phyloP scores from a whole-genome alignment of 2,329 filamentous ascomycete genomes.

The Paecilomyces sp. region DNA sequence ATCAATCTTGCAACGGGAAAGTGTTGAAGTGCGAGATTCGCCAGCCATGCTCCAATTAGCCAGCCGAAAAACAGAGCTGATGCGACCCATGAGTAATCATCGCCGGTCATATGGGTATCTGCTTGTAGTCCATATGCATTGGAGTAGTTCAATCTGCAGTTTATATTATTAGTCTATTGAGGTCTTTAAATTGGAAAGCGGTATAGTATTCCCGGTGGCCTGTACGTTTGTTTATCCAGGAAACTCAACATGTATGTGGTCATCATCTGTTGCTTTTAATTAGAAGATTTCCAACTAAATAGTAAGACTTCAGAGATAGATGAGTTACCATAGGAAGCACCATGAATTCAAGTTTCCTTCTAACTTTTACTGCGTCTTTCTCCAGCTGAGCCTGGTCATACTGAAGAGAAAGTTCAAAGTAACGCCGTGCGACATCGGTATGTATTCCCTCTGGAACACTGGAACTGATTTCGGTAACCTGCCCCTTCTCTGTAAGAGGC shows the following conservation, averaged over 20 bases:
- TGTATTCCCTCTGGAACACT: neutral
- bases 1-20: conserved; percentile 37
- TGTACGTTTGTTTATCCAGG: conserved; percentile 18
- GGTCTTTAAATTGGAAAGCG: neutral
- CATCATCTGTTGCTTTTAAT: conserved; percentile 22
- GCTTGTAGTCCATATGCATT: conserved; percentile 38
- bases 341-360: conserved; percentile 29
- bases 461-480: neutral
- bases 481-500: neutral
- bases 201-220: neutral
- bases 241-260: conserved; percentile 30
- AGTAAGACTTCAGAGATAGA: neutral
- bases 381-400: conserved; percentile 28
- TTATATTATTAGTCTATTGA: neutral
- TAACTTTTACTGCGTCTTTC: conserved; percentile 22
- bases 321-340: conserved; percentile 28
- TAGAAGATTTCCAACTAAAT: neutral
- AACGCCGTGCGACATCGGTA: conserved; percentile 1
- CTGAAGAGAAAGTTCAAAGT: conserved; percentile 24
- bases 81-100: conserved; percentile 40
- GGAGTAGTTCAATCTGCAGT: conserved; percentile 24
- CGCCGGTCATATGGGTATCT: conserved; percentile 34
- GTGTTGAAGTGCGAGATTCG: conserved; percentile 35
- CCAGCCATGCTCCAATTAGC: conserved; percentile 33
- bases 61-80: conserved; percentile 40